Evolutionary conservation across 2,329 filamentous ascomycete genomes (phyloP).

Genomic region (Trichoderma asperellum): DNA sequence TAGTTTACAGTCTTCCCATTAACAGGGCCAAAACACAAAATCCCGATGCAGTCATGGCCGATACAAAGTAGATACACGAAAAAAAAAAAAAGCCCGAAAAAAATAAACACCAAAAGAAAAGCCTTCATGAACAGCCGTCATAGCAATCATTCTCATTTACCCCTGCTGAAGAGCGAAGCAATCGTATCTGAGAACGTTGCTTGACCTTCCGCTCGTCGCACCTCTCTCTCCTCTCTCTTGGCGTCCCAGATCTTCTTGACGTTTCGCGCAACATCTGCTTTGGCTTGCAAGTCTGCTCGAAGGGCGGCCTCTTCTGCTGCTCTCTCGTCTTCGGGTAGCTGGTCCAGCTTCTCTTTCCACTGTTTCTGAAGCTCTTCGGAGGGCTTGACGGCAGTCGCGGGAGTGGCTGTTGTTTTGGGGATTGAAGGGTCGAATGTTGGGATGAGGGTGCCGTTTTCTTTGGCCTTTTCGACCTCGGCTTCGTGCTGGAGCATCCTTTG

Average conservation of each 20-base stretch:
- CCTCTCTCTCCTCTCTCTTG: constrained; percentile 60
- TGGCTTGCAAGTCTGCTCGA: constrained; percentile 63
- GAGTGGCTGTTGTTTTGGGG: constrained; percentile 38
- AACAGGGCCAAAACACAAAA: not conserved
- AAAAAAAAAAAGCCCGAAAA: not conserved
- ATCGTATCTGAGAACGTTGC: constrained; percentile 41
- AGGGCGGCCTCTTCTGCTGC: constrained; percentile 66
- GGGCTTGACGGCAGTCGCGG: constrained; percentile 36
- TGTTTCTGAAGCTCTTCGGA: constrained; percentile 54
- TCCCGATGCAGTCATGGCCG: not conserved
- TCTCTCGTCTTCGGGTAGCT: constrained; percentile 61
- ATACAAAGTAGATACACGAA: constrained; percentile 8
- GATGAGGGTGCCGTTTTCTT: constrained; percentile 60
- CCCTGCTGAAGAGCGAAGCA: constrained; percentile 38
- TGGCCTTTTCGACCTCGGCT: constrained; percentile 69
- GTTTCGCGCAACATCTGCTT: constrained; percentile 60
- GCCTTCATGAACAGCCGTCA: not conserved
- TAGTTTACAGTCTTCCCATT: constrained; percentile 21
- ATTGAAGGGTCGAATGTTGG: constrained; percentile 65
- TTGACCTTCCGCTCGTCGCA: constrained; percentile 43
- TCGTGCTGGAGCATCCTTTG: constrained; percentile 87
- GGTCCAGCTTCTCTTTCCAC: constrained; percentile 60
- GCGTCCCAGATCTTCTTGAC: constrained; percentile 60
- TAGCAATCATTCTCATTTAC: constrained; percentile 33
- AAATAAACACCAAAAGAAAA: not conserved